phyloP scores from a whole-genome alignment of 2,329 filamentous ascomycete genomes.

The Cladosporium sp. region DNA sequence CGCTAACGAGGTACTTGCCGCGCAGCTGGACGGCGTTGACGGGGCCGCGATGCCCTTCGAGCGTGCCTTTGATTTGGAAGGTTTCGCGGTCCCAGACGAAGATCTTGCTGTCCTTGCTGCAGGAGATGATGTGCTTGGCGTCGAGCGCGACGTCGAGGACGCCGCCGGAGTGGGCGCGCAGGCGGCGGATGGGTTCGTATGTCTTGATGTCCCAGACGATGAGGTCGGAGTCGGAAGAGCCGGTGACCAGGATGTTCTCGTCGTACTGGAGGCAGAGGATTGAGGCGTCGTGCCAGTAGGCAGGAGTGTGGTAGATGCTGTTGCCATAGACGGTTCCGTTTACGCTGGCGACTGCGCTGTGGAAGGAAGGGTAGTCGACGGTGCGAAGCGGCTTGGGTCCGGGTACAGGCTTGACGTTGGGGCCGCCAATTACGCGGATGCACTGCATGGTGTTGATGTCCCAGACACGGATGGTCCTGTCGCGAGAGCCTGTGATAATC shows the following conservation, averaged over 20 bases:
- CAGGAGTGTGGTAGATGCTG: slow-evolving; percentile 43
- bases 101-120: slow-evolving; percentile 92
- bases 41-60: slow-evolving; percentile 82
- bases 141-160: slow-evolving; percentile 95
- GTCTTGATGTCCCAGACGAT: slow-evolving; percentile 85
- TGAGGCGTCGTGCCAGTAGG: slow-evolving; percentile 76
- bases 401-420: slow-evolving; percentile 54
- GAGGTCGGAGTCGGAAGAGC: slow-evolving; percentile 86
- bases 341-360: slow-evolving; percentile 38
- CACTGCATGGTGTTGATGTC: slow-evolving; percentile 87
- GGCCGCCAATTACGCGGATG: slow-evolving; percentile 75
- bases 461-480: slow-evolving; percentile 95
- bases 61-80: slow-evolving; percentile 68
- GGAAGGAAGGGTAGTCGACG: slow-evolving; percentile 37
- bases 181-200: slow-evolving; percentile 74
- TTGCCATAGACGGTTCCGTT: slow-evolving; percentile 46
- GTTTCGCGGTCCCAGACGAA: slow-evolving; percentile 90
- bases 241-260: slow-evolving; percentile 86
- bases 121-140: slow-evolving; percentile 87
- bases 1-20: slow-evolving; percentile 87
- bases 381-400: slow-evolving; percentile 42
- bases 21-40: slow-evolving; percentile 96
- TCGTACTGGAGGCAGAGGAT: slow-evolving; percentile 96
- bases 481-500: slow-evolving; percentile 93
- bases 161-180: slow-evolving; percentile 76